Evolutionary conservation across 2,329 filamentous ascomycete species (phyloP).

Genomic region (Harringtonia lauricola): DNA sequence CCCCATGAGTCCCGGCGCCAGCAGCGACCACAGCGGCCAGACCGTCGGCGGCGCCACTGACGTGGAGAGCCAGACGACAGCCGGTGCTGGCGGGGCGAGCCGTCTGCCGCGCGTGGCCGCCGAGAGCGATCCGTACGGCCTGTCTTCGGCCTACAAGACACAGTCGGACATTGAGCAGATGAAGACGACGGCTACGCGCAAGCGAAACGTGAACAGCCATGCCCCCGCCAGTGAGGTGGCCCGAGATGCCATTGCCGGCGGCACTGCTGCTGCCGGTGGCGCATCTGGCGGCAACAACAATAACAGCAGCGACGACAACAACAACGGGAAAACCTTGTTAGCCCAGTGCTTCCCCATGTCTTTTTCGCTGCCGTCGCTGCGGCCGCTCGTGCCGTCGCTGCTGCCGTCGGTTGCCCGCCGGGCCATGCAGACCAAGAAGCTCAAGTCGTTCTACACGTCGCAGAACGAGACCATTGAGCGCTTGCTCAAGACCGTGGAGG

Average conservation of each 20-base stretch:
- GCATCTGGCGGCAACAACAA: not conserved
- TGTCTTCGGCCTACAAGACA: slow-evolving; percentile 69
- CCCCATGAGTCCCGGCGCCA: not conserved
- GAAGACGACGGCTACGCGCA: slow-evolving; percentile 68
- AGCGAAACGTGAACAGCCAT: slow-evolving; percentile 32
- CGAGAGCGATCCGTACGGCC: slow-evolving; percentile 70
- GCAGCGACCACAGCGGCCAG: not conserved
- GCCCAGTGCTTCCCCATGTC: slow-evolving; percentile 19
- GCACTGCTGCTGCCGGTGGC: not conserved
- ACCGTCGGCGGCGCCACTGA: slow-evolving; percentile 20
- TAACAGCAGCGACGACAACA: not conserved
- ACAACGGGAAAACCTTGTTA: slow-evolving; percentile 8
- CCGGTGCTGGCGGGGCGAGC: slow-evolving; percentile 19
- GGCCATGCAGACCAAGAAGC: slow-evolving; percentile 20
- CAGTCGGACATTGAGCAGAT: slow-evolving; percentile 66
- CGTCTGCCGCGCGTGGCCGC: slow-evolving; percentile 45
- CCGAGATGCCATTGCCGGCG: not conserved
- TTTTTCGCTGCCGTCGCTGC: slow-evolving; percentile 21
- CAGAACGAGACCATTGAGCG: slow-evolving; percentile 93
- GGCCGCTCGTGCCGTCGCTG: slow-evolving; percentile 14
- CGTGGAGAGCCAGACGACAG: slow-evolving; percentile 35
- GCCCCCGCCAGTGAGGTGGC: not conserved
- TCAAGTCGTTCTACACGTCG: slow-evolving; percentile 75
- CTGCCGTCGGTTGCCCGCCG: slow-evolving; percentile 21
- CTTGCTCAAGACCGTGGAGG: slow-evolving; percentile 83